Evolutionary conservation across 116 monocot genomes (phyloP), one percentile per base, ranked within the genome.

Genomic region (Iris pallida): DNA sequence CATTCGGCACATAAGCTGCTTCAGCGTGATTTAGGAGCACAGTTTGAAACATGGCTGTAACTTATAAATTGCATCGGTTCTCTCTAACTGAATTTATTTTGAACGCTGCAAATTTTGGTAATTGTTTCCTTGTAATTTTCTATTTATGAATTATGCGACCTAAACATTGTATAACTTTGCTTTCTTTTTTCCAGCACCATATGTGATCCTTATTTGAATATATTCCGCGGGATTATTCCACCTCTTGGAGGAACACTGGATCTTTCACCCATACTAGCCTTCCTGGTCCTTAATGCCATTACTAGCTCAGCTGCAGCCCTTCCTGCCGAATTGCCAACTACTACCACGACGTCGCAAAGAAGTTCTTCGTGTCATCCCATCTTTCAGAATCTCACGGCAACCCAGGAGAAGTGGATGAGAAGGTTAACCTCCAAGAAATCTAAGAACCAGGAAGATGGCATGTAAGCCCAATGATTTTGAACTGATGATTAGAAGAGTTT

Each of bases 121-220:
- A 30, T 30, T 30, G 30, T 30, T 30, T 30, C 30, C 2, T 30
- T 30, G 30, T 30, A 30, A 30, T 30, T 30, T 30, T 30, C 30
- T 30, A 30, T 30, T 30, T 30, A 30, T 30, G 30, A 30, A 30
- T 30, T 30, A 30, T 30, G 30, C n/a, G n/a, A n/a, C n/a, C n/a
- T n/a, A n/a, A n/a, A n/a, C n/a, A 30, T 30, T 30, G 30, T 30
- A 30, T 0, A 30, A 1, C 3, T 30, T 30, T 30, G 0, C 3
- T 30, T 47, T 5, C 49, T 20, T 65, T 30, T 30, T 30, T 83
- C 47, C 85, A 97, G 96, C 75, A 89, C 92, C 30, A 15, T 97
- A 55, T 97, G 96, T 30, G 96, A 97, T 80, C 92, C 96, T 0
- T 97, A 97, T 65, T 81, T 97, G 71, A 97, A 92, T 73, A 87